Evolutionary conservation across 2,329 filamentous ascomycete genomes (phyloP).

Genomic region (Penicillium sp.): DNA sequence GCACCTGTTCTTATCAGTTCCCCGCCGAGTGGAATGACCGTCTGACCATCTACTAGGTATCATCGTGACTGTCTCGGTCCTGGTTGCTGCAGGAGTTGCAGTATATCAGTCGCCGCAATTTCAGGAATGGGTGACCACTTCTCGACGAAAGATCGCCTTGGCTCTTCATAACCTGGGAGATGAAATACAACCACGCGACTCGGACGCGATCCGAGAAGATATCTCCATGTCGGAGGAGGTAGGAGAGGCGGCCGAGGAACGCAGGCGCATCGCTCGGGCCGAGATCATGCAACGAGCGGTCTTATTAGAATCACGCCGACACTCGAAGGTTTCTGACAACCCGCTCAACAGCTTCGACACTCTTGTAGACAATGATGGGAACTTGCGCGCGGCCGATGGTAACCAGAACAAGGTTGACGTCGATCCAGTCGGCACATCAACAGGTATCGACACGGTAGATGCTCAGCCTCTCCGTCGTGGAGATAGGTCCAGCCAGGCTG

Average conservation of each 20-base stretch:
- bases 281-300: conserved; percentile 50
- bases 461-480: conserved; percentile 32
- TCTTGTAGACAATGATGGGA: conserved; percentile 50
- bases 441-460: conserved; percentile 39
- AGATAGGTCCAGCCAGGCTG: conserved; percentile 20
- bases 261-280: conserved; percentile 48
- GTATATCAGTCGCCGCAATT: conserved; percentile 68
- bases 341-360: conserved; percentile 46
- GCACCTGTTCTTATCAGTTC: conserved; percentile 34
- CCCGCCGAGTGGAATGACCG: conserved; percentile 10
- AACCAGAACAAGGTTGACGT: conserved; percentile 13
- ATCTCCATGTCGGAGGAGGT: conserved; percentile 54
- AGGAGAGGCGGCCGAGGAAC: conserved; percentile 48
- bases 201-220: conserved; percentile 39
- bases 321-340: conserved; percentile 21
- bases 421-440: conserved; percentile 36
- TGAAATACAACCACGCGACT: conserved; percentile 57
- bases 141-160: conserved; percentile 64
- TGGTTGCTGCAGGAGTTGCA: conserved; percentile 66
- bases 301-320: conserved; percentile 44
- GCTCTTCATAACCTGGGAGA: conserved; percentile 64
- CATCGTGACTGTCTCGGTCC: conserved; percentile 64
- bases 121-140: conserved; percentile 65
- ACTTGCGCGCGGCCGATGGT: conserved; percentile 26
- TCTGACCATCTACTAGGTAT: conserved; percentile 53